Base-by-base conservation (phyloP, 2,329 filamentous ascomycete species). In the Kalmusia sp. region DNA sequence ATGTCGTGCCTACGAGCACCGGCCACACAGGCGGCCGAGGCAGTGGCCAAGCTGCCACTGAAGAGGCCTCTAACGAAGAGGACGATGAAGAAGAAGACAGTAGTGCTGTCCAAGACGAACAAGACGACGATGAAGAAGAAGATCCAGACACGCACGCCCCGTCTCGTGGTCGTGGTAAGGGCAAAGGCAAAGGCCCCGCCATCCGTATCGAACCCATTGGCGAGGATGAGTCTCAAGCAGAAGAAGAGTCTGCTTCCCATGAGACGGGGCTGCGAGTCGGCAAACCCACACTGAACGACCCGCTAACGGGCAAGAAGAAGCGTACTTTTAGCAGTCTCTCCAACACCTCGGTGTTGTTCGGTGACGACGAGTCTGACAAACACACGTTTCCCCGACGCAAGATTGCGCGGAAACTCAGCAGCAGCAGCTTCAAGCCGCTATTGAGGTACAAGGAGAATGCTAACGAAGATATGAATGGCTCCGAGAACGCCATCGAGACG, bases 251-350 rank as follows among this genome's bases (percentile, higher is more conserved):
- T 41, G 52, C 58, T 51, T 63, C 63, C 51, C 57, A 57, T 52
- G 69, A 62, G 57, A 63, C 62, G 60, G 71, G 69, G 63, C 70
- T 64, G 47, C 57, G 61, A 12, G 55, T 60, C 49, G 65, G 60
- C 59, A 72, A 71, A 48, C 60, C 67, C 24, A 62, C 63, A 14
- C 59, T 67, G 48, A 68, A 63, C 35, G 64, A 68, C 17, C 49
- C 68, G 37, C 59, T 68, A 19, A 65, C 60, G 55, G 60, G 58
- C 39, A 68, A 67, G 58, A 75, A 75, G 58, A 75, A 76, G 53
- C 73, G 74, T 39, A 73, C 71, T 24, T 71, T 67, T 55, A 76
- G 74, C 64, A 74, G 71, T 44, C 61, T 75, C 9, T 75, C 72
- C 41, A 73, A 69, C 59, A 74, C 64, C 14, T 73, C 72, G 5